Base-by-base conservation (phyloP, 306 rosid genomes). In the Cicer bijugum region DNA sequence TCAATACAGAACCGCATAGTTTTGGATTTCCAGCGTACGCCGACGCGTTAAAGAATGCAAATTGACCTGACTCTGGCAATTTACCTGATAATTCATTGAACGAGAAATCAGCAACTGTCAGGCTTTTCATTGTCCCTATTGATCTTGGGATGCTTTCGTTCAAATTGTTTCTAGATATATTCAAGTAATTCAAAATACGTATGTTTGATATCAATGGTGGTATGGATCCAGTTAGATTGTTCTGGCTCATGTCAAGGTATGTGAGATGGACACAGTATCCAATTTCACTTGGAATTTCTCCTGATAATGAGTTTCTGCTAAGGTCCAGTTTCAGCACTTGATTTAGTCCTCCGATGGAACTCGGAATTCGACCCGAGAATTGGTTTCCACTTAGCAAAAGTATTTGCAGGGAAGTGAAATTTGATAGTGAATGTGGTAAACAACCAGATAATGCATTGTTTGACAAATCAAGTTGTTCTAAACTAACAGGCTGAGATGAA, bases 71-170 rank as follows among this genome's bases (percentile, higher is more conserved):
- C 64, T 90, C 96, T 0, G 98, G 96, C 48, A 92, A 78, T 73
- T 84, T 87, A 0, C 98, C 98, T 0, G 91, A 83, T 67, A 92
- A 81, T 38, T 92, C 91, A 37, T 92, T 92, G 92, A 92, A 92
- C 84, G 98, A 92, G 85, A 92, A 92, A 83, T 92, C 98, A 0
- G 98, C 98, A 62, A 77, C 82, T 1, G 92, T 92, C 81, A 92
- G 98, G 83, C 94, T 88, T 75, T 87, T 92, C 89, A 92, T 83
- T 71, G 86, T 70, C 6, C 90, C 94, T 0, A 91, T 82, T 39
- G 88, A 86, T 51, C 66, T 82, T 39, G 97, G 93, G 39, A 91
- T 91, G 78, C 70, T 62, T 74, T 84, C 84, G 85, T 74, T 88
- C 80, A 91, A 65, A 83, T 88, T 86, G 86, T 91, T 91, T 75